phyloP scores from a whole-genome alignment of 768 basidiomycete species.

The Multifurca ochricompacta region DNA sequence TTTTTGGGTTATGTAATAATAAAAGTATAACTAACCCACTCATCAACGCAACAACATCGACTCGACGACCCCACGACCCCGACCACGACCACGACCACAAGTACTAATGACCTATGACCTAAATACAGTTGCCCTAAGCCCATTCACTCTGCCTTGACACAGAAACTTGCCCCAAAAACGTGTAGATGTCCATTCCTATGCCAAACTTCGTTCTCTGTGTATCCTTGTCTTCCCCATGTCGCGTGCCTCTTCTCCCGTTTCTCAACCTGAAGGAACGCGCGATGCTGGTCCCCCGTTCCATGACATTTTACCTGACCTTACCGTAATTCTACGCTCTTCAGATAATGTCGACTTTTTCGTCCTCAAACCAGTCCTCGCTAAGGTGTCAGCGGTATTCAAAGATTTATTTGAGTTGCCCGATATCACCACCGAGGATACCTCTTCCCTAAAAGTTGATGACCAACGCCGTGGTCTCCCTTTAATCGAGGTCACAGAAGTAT shows the following conservation, averaged over 20 bases:
- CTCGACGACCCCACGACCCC: no score
- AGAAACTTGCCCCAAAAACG: neutral
- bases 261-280: neutral
- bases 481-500: constrained; percentile 7
- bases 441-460: neutral
- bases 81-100: no score
- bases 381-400: constrained; percentile 12
- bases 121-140: no score
- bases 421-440: neutral
- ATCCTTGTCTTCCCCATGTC: neutral
- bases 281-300: constrained; percentile 18
- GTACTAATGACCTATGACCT: no score
- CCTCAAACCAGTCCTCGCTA: constrained; percentile 12
- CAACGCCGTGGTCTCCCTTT: constrained; percentile 5
- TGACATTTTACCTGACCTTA: constrained; percentile 5
- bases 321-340: constrained; percentile 17
- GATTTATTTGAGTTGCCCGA: constrained; percentile 17
- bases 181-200: neutral
- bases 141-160: no score
- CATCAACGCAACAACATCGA: no score
- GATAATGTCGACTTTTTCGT: constrained; percentile 19
- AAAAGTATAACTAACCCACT: no score
- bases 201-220: neutral
- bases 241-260: neutral
- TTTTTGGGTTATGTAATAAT: no score